Conservation (phyloP, 495 filamentous ascomycete species). For the Lasiosphaeriaceae sp. region DNA sequence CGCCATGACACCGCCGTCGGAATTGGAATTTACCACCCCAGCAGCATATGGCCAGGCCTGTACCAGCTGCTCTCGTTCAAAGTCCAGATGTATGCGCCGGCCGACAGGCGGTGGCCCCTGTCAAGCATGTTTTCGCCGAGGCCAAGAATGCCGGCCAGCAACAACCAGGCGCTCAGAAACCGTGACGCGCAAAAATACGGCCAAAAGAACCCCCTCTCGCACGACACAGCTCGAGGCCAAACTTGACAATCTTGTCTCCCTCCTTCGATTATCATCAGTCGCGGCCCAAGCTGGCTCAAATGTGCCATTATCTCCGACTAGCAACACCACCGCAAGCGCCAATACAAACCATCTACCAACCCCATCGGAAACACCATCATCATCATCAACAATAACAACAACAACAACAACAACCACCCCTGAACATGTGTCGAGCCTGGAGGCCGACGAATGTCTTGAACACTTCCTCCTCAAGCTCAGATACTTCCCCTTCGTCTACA, state of each 20-base stretch:
- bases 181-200: conserved; percentile 34
- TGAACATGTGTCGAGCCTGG: conserved; percentile 21
- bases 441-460: conserved; percentile 37
- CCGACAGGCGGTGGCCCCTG: conserved; percentile 31
- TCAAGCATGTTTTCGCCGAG: conserved; percentile 48
- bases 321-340: too few relatives aligned
- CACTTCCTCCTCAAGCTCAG: conserved; percentile 36
- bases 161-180: conserved; percentile 7
- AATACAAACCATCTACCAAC: too few relatives aligned
- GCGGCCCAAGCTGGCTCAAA: neutral
- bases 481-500: conserved; percentile 39
- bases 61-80: conserved; percentile 47
- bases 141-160: conserved; percentile 41
- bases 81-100: conserved; percentile 47
- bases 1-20: too few relatives aligned
- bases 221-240: conserved; percentile 48
- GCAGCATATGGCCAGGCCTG: conserved; percentile 47
- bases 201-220: conserved; percentile 20
- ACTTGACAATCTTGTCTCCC: conserved; percentile 47
- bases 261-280: conserved; percentile 30
- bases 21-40: conserved; percentile 10
- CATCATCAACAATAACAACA: neutral
- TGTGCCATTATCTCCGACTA: too few relatives aligned
- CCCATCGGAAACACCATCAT: too few relatives aligned
- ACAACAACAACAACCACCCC: conserved; percentile 7